A percentile compares a stretch with the other conserved stretches of the same genome.
Evolutionary conservation across 352 stramenopile species (phyloP).

Genomic region (Pythium rhizo-oryzae): DNA sequence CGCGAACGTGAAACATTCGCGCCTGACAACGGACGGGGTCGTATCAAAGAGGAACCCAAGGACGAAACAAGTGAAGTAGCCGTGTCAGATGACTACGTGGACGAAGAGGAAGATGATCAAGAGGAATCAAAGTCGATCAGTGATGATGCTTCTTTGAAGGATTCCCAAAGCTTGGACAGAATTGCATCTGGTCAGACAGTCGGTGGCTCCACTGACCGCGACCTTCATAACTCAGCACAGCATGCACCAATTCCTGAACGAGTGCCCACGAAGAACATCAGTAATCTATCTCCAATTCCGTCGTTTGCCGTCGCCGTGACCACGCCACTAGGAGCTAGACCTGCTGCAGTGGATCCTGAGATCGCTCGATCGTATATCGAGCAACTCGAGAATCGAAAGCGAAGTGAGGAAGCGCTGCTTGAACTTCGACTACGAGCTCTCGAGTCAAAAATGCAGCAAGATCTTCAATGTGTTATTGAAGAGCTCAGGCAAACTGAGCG

Average conservation of each 20-base stretch:
- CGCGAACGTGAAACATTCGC: not conserved
- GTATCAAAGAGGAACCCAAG: not conserved
- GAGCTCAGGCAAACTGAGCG: not conserved
- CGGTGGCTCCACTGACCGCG: not conserved
- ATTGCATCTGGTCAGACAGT: not conserved
- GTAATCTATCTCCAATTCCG: not conserved
- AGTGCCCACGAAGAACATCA: too few species aligned
- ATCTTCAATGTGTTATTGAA: slow-evolving; percentile 33
- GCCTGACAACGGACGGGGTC: too few species aligned
- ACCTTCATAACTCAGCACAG: too few species aligned
- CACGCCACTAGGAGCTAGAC: not conserved
- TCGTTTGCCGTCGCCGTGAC: not conserved
- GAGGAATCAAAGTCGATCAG: not conserved
- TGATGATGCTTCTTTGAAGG: not conserved
- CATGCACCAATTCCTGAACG: not conserved
- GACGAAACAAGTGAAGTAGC: not conserved
- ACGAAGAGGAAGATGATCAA: not conserved
- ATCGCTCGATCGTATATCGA: slow-evolving; percentile 36
- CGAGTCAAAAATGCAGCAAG: slow-evolving; percentile 39
- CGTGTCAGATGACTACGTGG: slow-evolving; percentile 1
- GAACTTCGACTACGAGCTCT: slow-evolving; percentile 46
- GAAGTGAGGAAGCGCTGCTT: slow-evolving; percentile 57
- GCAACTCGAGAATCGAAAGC: slow-evolving; percentile 52
- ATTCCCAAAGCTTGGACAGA: not conserved
- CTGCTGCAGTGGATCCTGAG: slow-evolving; percentile 14